Evolutionary conservation across 768 basidiomycete species (phyloP).

Genomic region (Chalciporus piperatus): DNA sequence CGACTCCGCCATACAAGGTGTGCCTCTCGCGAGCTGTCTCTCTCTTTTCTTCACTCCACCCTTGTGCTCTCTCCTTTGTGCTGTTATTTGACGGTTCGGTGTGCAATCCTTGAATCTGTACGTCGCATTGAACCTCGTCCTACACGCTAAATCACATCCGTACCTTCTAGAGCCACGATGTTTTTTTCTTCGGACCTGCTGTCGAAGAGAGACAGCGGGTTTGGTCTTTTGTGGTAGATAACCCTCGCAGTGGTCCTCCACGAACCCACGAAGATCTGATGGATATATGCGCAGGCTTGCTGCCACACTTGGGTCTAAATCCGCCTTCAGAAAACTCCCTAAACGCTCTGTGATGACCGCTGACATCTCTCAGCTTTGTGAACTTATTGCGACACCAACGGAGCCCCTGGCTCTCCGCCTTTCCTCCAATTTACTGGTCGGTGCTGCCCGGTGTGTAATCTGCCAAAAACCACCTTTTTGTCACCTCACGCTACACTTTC

Average conservation of each 20-base stretch:
- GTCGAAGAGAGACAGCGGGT: conserved; percentile 79
- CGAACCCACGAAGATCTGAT: conserved; percentile 5
- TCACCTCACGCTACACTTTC: conserved; percentile 1
- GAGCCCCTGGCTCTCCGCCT: conserved; percentile 86
- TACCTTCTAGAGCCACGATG: conserved; percentile 42
- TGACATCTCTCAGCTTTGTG: conserved; percentile 79
- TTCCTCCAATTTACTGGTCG: conserved; percentile 87
- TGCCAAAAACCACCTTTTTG: background rate
- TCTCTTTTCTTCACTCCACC: background rate
- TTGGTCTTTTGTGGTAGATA: conserved; percentile 79
- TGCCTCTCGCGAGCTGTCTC: conserved; percentile 4
- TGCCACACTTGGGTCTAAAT: conserved; percentile 85
- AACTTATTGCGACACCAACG: conserved; percentile 73
- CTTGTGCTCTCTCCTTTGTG: background rate
- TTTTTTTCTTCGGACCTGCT: conserved; percentile 86
- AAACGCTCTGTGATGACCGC: conserved; percentile 81
- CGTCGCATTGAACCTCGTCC: background rate
- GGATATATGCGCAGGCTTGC: conserved; percentile 62
- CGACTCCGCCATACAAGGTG: conserved; percentile 11
- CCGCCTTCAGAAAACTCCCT: conserved; percentile 81
- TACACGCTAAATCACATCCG: background rate
- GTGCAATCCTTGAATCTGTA: background rate
- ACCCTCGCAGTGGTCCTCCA: background rate
- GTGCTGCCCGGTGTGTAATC: conserved; percentile 71
- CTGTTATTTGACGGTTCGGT: background rate